Percentiles rank a stretch among this genome's conserved stretches.
Evolutionary conservation across 371 early-diverging fungal species (phyloP).

Genomic region (Syncephalastrum racemosum): DNA sequence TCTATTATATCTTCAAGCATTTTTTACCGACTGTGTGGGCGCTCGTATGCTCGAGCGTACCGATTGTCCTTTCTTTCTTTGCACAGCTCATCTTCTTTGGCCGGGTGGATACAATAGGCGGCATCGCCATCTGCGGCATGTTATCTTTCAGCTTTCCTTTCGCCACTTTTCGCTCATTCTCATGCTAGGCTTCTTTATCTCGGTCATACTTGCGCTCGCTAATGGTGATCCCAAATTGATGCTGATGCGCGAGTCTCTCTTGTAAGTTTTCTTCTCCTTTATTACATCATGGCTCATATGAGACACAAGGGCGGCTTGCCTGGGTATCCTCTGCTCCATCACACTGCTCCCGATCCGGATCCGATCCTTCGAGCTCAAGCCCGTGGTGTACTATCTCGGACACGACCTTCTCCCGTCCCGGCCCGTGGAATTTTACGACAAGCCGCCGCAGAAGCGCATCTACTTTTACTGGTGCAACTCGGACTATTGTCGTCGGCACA

Average conservation of each 20-base stretch:
- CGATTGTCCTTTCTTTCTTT: slow-evolving; percentile 38
- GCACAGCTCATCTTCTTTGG: slow-evolving; percentile 31
- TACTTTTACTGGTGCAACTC: slow-evolving; percentile 37
- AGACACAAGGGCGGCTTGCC: slow-evolving; percentile 27
- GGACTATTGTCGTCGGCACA: slow-evolving; percentile 25
- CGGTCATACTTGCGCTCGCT: slow-evolving; percentile 41
- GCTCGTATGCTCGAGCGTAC: slow-evolving; percentile 38
- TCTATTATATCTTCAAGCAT: slow-evolving; percentile 35
- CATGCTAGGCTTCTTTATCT: slow-evolving; percentile 35
- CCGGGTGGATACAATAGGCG: slow-evolving; percentile 36
- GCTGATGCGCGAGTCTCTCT: slow-evolving; percentile 50
- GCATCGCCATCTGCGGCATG: slow-evolving; percentile 40
- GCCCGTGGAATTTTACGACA: slow-evolving; percentile 18
- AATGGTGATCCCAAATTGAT: slow-evolving; percentile 49
- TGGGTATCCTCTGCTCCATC: slow-evolving; percentile 30
- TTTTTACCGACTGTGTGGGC: slow-evolving; percentile 45
- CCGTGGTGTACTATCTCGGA: slow-evolving; percentile 38
- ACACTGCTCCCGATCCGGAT: slow-evolving; percentile 36
- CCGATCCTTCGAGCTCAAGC: slow-evolving; percentile 37
- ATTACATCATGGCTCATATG: neutral
- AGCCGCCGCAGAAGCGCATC: slow-evolving; percentile 27
- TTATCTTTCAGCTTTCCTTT: slow-evolving; percentile 4
- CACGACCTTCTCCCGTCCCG: slow-evolving; percentile 33
- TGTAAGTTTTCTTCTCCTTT: slow-evolving; percentile 19
- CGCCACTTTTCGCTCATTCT: slow-evolving; percentile 5